These are phyloP conservation scores for Chromera velia DNA, from an alignment of 73 alveolate genomes.

Conservation along the genomic window DNA sequence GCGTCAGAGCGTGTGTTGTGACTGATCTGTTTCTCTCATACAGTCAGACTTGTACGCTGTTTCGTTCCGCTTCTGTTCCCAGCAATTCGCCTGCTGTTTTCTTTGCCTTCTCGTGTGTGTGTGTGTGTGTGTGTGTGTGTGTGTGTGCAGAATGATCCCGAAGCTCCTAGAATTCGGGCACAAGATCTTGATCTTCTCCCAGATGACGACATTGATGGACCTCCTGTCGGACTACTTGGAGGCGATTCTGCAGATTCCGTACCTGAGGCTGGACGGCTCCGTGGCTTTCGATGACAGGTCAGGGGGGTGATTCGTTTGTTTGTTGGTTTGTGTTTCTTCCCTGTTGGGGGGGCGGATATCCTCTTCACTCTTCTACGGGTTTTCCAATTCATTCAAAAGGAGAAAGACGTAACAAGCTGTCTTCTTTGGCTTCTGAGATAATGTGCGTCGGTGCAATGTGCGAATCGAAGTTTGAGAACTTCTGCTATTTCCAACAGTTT, in stretches of 20 bases:
- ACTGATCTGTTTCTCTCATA: neutral
- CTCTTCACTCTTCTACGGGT: too few relatives aligned
- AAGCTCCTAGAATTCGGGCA: slow-evolving; percentile 16
- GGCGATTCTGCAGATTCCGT: neutral
- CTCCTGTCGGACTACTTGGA: slow-evolving; percentile 51
- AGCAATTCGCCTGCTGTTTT: neutral
- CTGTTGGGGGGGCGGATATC: too few relatives aligned
- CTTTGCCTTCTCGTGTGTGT: neutral
- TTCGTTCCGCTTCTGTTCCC: neutral
- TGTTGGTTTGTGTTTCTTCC: neutral
- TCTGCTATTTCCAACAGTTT: too few relatives aligned
- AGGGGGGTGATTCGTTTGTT: neutral
- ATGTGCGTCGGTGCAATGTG: too few relatives aligned
- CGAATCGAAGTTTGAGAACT: too few relatives aligned
- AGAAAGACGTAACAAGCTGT: too few relatives aligned
- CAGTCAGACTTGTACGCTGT: neutral
- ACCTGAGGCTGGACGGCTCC: neutral
- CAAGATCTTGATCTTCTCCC: slow-evolving; percentile 68
- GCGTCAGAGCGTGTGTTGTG: neutral
- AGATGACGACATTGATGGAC: slow-evolving; percentile 93
- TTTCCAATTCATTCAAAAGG: too few relatives aligned
- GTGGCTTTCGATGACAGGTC: neutral
- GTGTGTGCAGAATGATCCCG: neutral
- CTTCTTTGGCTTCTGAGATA: too few relatives aligned
- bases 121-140: neutral